Percentiles rank a stretch among this genome's conserved stretches.
Evolutionary conservation across 805 yeast species (phyloP).

Genomic region (Yarrowia keelungensis): DNA sequence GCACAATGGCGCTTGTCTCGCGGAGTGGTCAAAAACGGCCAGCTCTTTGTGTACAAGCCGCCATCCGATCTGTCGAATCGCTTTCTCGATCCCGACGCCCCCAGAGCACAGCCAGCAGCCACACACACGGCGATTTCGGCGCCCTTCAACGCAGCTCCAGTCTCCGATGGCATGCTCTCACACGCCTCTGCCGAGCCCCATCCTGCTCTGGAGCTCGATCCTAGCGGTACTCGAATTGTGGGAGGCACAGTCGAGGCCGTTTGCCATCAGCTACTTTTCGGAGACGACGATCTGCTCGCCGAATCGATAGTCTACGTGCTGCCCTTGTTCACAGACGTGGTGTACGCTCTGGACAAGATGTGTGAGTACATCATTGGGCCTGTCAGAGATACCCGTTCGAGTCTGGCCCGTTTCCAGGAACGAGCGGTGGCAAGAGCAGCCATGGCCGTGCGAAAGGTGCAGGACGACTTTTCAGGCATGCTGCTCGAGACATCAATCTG

Average conservation of each 20-base stretch:
- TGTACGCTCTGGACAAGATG: conserved; percentile 55
- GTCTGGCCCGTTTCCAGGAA: conserved; percentile 47
- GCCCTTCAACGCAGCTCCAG: conserved; percentile 34
- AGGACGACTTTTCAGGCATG: conserved; percentile 70
- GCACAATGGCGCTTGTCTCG: conserved; percentile 57
- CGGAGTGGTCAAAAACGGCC: conserved; percentile 75
- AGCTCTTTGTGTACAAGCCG: conserved; percentile 65
- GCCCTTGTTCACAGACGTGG: conserved; percentile 62
- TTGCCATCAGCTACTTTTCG: conserved; percentile 74
- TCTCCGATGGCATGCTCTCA: conserved; percentile 38
- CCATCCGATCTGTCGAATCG: conserved; percentile 54
- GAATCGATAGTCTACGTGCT: conserved; percentile 58
- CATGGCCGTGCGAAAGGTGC: conserved; percentile 62
- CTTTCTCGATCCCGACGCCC: conserved; percentile 22
- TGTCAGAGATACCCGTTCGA: conserved; percentile 45
- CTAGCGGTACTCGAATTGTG: conserved; percentile 53
- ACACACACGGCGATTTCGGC: conserved; percentile 31
- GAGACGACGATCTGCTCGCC: conserved; percentile 53
- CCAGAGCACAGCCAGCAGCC: conserved; percentile 14
- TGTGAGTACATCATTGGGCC: conserved; percentile 50
- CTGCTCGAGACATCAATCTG: conserved; percentile 68
- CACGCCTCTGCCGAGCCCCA: conserved; percentile 56
- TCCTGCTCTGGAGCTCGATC: conserved; percentile 64
- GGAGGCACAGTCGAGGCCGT: conserved; percentile 73
- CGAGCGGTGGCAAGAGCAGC: conserved; percentile 59